Conservation (phyloP, 75 land plant genomes). For the Isoetes taiwanensis region DNA sequence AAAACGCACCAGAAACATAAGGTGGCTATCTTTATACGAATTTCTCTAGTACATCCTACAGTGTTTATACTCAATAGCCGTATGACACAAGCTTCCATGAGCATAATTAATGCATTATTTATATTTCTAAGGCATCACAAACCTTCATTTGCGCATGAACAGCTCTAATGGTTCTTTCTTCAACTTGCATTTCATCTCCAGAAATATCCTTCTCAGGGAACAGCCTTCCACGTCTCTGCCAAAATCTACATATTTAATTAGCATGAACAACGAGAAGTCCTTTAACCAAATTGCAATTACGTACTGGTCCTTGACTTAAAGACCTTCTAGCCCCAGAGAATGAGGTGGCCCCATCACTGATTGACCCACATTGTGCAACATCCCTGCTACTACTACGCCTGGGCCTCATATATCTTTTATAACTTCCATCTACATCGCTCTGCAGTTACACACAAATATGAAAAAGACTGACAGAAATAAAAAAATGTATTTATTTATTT, state of each 20-base stretch:
- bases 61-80: too few species aligned
- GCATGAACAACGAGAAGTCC: background rate
- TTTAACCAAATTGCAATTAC: background rate
- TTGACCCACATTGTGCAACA: too few species aligned
- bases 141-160: constrained; percentile 71
- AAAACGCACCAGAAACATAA: constrained; percentile 1
- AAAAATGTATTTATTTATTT: background rate
- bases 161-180: constrained; percentile 68
- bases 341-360: too few species aligned
- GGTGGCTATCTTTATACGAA: too few species aligned
- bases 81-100: too few species aligned
- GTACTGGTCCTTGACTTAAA: background rate
- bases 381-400: too few species aligned
- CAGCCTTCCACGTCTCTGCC: background rate
- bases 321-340: too few species aligned
- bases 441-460: too few species aligned
- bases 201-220: background rate
- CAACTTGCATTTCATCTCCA: constrained; percentile 4
- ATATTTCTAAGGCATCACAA: constrained; percentile 9
- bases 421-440: too few species aligned
- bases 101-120: too few species aligned
- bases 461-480: background rate
- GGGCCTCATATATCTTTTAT: too few species aligned
- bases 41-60: too few species aligned
- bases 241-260: background rate